Percentiles rank a stretch among this genome's conserved stretches.
phyloP scores from a whole-genome alignment of 208 protist species.

The Phytomonas sp. region DNA sequence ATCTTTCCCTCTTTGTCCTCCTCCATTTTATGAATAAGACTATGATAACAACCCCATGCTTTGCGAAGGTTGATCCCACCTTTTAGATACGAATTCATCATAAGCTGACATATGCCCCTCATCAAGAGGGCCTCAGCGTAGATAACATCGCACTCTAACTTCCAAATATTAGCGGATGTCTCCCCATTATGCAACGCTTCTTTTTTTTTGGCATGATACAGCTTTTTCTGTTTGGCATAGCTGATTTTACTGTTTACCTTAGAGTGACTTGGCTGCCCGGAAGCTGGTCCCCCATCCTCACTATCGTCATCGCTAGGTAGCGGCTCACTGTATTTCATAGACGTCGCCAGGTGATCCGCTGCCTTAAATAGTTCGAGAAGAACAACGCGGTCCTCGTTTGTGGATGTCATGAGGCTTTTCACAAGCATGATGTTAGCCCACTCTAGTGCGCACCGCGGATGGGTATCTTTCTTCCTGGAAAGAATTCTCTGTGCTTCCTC shows the following conservation, averaged over 20 bases:
- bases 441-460: constrained; percentile 81
- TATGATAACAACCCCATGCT: constrained; percentile 80
- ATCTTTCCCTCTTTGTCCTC: constrained; percentile 67
- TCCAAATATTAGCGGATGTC: constrained; percentile 66
- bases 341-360: constrained; percentile 63
- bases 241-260: constrained; percentile 9
- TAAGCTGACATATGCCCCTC: constrained; percentile 76
- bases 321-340: constrained; percentile 59
- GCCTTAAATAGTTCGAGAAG: constrained; percentile 69
- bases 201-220: constrained; percentile 45
- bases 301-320: constrained; percentile 30
- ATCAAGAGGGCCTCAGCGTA: constrained; percentile 83
- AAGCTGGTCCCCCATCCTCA: constrained; percentile 5
- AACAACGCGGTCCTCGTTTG: constrained; percentile 61
- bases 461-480: constrained; percentile 45
- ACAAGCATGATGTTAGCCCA: constrained; percentile 71
- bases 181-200: constrained; percentile 35
- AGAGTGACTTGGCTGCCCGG: constrained; percentile 3
- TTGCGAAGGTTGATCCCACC: constrained; percentile 85
- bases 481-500: constrained; percentile 46
- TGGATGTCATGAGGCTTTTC: constrained; percentile 76
- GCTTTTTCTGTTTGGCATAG: constrained; percentile 46
- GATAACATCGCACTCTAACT: constrained; percentile 87
- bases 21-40: constrained; percentile 56
- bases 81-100: constrained; percentile 89